Evolutionary conservation across 352 stramenopile genomes (phyloP), one percentile per base, ranked within the genome.

Genomic region (Pythium sukuiense): DNA sequence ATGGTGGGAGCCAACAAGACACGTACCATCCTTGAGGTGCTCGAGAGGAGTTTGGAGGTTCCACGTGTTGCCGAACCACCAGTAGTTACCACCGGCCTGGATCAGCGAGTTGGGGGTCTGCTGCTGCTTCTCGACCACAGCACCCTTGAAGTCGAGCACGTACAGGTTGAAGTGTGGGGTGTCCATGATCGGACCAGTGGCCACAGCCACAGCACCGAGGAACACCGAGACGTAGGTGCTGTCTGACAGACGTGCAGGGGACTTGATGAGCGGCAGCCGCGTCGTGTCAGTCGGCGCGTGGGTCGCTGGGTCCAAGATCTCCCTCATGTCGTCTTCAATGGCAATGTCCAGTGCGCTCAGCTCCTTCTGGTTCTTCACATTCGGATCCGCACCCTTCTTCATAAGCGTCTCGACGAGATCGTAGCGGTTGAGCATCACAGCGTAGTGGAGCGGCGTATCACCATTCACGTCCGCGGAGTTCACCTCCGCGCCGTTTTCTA

Each of bases 51-150:
- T 89, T 64, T 96, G 88, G 24, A 96, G 63, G 73, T 92, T 88
- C 88, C 88, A 96, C 54, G 85, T 90, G 70, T 96, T 96, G 66
- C 88, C 88, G 65, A 94, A 96, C 84, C 84, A 95, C 88, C 85
- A 94, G 67, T 93, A 92, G 70, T 93, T 93, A 41, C 84, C 83
- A 45, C 84, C 83, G 2, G 84, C 85, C 71, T 96, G 85, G 63
- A 96, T 96, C 32, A 96, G 72, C 41, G 86, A 94, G 70, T 93
- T 94, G 2, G 88, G 83, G 26, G 88, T 95, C 43, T 87, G 73
- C 59, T 96, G 88, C 26, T 85, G 74, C 14, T 69, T 79, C 55
- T 93, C 86, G 20, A 95, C 81, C 33, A 93, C 68, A 9, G 72
- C 71, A 37, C 84, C 80, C 59, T 89, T 90, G 43, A 74, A 78